Conservation (phyloP, 495 filamentous ascomycete species). For the Daldinia vernicosa region DNA sequence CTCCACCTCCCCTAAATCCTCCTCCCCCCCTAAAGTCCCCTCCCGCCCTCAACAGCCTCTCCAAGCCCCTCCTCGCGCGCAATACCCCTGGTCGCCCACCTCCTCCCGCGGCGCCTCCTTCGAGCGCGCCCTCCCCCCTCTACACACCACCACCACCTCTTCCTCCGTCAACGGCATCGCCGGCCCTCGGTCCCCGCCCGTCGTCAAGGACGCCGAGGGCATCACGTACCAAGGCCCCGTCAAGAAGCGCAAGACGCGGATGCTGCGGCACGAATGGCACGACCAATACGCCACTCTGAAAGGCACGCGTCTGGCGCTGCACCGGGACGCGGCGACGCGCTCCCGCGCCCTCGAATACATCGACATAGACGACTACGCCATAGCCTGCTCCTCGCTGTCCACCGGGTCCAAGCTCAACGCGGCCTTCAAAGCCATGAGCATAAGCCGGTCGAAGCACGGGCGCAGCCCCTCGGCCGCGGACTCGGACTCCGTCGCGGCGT, state of each 20-base stretch:
- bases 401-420: conserved; percentile 81
- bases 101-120: conserved; percentile 47
- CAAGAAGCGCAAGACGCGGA: conserved; percentile 90
- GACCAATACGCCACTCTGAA: conserved; percentile 86
- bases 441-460: conserved; percentile 63
- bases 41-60: conserved; percentile 44
- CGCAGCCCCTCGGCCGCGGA: conserved; percentile 46
- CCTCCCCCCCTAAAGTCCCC: conserved; percentile 37
- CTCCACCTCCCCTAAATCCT: conserved; percentile 46
- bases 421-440: conserved; percentile 84
- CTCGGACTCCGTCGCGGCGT: conserved; percentile 67
- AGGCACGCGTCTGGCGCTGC: conserved; percentile 85
- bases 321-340: conserved; percentile 67
- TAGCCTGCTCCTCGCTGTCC: conserved; percentile 82
- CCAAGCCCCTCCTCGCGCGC: conserved; percentile 57
- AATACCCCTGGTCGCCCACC: conserved; percentile 57
- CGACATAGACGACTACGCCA: conserved; percentile 94
- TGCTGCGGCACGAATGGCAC: conserved; percentile 94
- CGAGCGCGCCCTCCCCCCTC: conserved; percentile 47
- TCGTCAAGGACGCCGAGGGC: conserved; percentile 55
- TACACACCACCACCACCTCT: conserved; percentile 9
- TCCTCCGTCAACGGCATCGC: conserved; percentile 49
- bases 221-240: conserved; percentile 82
- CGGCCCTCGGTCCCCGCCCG: conserved; percentile 59
- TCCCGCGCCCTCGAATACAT: conserved; percentile 77